Conservation (phyloP, 768 basidiomycete genomes). For the Mrakia blollopis region DNA sequence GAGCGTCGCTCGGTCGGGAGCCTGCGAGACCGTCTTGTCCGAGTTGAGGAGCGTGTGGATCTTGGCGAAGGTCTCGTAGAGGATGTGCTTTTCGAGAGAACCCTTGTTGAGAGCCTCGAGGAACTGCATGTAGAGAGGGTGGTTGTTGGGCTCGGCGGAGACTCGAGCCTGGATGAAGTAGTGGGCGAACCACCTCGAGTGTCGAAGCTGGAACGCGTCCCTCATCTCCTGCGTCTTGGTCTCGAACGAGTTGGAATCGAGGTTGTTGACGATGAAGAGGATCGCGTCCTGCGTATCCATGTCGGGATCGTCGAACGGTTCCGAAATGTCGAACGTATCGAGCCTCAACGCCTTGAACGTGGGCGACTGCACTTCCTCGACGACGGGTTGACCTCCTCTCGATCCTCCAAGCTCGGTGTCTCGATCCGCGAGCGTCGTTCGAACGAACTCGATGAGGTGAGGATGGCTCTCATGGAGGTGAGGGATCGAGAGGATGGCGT, state of each 20-base stretch:
- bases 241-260: slow-evolving; percentile 90
- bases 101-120: slow-evolving; percentile 70
- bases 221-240: slow-evolving; percentile 79
- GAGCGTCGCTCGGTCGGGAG: slow-evolving; percentile 74
- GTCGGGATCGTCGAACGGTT: slow-evolving; percentile 60
- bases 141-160: slow-evolving; percentile 94
- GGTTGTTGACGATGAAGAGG: slow-evolving; percentile 95
- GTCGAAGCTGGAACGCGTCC: slow-evolving; percentile 71
- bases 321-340: slow-evolving; percentile 56
- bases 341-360: slow-evolving; percentile 75
- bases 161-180: slow-evolving; percentile 95
- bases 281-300: slow-evolving; percentile 89
- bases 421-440: slow-evolving; percentile 57
- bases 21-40: slow-evolving; percentile 79
- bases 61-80: slow-evolving; percentile 92
- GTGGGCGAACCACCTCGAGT: slow-evolving; percentile 93
- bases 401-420: slow-evolving; percentile 25
- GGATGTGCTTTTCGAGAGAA: slow-evolving; percentile 63
- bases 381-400: slow-evolving; percentile 22
- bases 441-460: slow-evolving; percentile 66
- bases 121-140: slow-evolving; percentile 88
- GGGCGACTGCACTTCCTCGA: slow-evolving; percentile 40
- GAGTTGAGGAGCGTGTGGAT: slow-evolving; percentile 80
- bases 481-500: slow-evolving; percentile 78
- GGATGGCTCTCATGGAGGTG: slow-evolving; percentile 80